These are phyloP conservation scores for Candida ponderosae DNA, from an alignment of 805 yeast species.

Conservation along the genomic window DNA sequence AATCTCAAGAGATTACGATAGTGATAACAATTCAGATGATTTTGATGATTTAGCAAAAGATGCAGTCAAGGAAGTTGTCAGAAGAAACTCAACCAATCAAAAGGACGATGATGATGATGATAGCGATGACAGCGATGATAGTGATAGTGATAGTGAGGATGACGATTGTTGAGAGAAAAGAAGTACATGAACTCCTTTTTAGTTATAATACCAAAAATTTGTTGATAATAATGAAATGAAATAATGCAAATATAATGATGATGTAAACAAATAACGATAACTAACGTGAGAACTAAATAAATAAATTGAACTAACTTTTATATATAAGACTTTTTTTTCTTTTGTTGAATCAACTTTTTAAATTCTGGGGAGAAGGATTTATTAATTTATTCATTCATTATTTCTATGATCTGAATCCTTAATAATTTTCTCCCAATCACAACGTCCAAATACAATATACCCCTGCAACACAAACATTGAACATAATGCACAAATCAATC, in stretches of 20 bases:
- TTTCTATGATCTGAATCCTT: slow-evolving; percentile 33
- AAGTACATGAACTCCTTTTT: too few relatives aligned
- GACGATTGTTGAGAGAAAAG: slow-evolving; percentile 13
- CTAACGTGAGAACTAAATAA: too few relatives aligned
- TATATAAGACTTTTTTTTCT: too few relatives aligned
- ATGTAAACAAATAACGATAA: too few relatives aligned
- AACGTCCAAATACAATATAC: slow-evolving; percentile 33
- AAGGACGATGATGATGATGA: slow-evolving; percentile 20
- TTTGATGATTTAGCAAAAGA: slow-evolving; percentile 27
- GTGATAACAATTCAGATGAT: slow-evolving; percentile 32
- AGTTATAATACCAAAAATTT: too few relatives aligned
- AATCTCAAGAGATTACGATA: slow-evolving; percentile 52
- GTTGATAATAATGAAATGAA: too few relatives aligned
- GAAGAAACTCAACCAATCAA: not conserved
- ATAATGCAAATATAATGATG: too few relatives aligned
- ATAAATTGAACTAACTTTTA: too few relatives aligned
- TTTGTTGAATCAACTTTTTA: too few relatives aligned
- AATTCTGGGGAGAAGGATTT: not conserved
- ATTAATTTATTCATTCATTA: slow-evolving; percentile 13
- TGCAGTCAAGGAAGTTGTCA: slow-evolving; percentile 12
- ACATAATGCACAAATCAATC: slow-evolving; percentile 54
- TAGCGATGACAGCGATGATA: slow-evolving; percentile 21
- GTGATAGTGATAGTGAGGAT: slow-evolving; percentile 16
- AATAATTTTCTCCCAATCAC: slow-evolving; percentile 47
- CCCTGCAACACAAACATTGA: slow-evolving; percentile 43